Percentiles rank a stretch among this genome's conserved stretches.
Evolutionary conservation across 139 green algal species (phyloP).

Genomic region (Picochlorum sp.): DNA sequence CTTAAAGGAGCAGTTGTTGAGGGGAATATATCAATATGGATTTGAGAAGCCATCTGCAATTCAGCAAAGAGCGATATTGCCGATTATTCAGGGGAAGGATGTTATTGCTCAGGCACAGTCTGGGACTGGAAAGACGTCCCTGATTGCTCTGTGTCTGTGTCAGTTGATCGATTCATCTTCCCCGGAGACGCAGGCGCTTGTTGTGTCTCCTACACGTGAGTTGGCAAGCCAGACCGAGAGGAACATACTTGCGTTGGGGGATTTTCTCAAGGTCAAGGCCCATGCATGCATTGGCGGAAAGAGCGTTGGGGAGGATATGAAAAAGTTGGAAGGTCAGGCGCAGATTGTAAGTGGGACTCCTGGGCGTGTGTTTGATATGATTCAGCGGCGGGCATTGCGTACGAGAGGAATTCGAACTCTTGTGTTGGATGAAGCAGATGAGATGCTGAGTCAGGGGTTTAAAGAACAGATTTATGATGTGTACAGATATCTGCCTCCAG

Average conservation of each 20-base stretch:
- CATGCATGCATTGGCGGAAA: constrained; percentile 94
- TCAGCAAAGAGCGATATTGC: constrained; percentile 91
- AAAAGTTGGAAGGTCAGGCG: constrained; percentile 83
- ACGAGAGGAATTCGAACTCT: constrained; percentile 73
- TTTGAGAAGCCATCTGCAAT: constrained; percentile 98
- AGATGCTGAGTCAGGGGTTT: constrained; percentile 98
- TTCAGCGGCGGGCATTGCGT: constrained; percentile 71
- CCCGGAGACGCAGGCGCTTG: constrained; percentile 55
- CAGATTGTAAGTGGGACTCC: constrained; percentile 94
- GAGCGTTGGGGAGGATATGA: constrained; percentile 92
- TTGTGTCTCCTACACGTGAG: constrained; percentile 95
- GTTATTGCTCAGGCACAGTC: constrained; percentile 98
- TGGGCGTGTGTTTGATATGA: constrained; percentile 98
- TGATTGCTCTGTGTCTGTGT: constrained; percentile 85
- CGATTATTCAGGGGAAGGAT: constrained; percentile 85
- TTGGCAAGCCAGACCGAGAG: constrained; percentile 94
- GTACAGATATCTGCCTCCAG: constrained; percentile 85
- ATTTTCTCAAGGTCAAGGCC: constrained; percentile 83
- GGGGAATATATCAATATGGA: constrained; percentile 90
- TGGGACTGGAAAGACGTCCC: constrained; percentile 94
- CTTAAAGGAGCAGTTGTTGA: constrained; percentile 84
- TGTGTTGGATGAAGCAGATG: constrained; percentile 91
- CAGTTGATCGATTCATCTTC: constrained; percentile 76
- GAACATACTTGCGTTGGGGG: constrained; percentile 80
- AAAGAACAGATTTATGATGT: constrained; percentile 99